Percentiles rank a stretch among this genome's conserved stretches.
These are phyloP conservation scores for Chytridium lagenaria DNA, from an alignment of 371 early-diverging fungal species.

Conservation along the genomic window DNA sequence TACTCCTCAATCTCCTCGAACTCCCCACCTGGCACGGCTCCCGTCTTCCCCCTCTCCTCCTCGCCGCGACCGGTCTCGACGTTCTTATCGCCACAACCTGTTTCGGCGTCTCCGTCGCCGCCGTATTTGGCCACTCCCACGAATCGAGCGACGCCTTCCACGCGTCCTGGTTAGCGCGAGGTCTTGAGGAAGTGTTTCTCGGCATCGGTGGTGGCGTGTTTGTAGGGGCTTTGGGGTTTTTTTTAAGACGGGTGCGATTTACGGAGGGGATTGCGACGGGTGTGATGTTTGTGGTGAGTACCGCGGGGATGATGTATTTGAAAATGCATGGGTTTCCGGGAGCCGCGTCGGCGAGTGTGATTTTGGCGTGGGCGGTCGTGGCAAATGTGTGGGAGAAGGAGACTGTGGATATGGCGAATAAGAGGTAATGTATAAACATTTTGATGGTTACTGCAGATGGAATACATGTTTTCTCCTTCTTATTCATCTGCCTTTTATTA, in stretches of 20 bases:
- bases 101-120: conserved; percentile 42
- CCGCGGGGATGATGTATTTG: conserved; percentile 35
- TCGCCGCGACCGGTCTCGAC: conserved; percentile 46
- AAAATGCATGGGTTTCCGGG: conserved; percentile 47
- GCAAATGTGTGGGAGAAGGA: conserved; percentile 41
- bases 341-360: conserved; percentile 33
- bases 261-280: conserved; percentile 21
- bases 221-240: conserved; percentile 32
- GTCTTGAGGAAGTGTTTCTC: conserved; percentile 38
- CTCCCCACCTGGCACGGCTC: conserved; percentile 33
- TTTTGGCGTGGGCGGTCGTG: conserved; percentile 42
- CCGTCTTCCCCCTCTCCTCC: conserved; percentile 35
- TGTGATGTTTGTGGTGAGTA: conserved; percentile 27
- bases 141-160: conserved; percentile 21
- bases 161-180: conserved; percentile 30
- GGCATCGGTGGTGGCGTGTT: conserved; percentile 34
- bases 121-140: conserved; percentile 43
- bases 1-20: conserved; percentile 34
- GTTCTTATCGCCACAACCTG: conserved; percentile 46
- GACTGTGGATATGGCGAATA: conserved; percentile 39
- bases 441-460: too few relatives aligned
- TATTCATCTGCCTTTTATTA: too few relatives aligned
- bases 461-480: too few relatives aligned
- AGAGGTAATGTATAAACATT: too few relatives aligned
- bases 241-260: conserved; percentile 12